Evolutionary conservation across 768 basidiomycete genomes (phyloP), one percentile per base, ranked within the genome.

Genomic region (Phaffia tasmanica): DNA sequence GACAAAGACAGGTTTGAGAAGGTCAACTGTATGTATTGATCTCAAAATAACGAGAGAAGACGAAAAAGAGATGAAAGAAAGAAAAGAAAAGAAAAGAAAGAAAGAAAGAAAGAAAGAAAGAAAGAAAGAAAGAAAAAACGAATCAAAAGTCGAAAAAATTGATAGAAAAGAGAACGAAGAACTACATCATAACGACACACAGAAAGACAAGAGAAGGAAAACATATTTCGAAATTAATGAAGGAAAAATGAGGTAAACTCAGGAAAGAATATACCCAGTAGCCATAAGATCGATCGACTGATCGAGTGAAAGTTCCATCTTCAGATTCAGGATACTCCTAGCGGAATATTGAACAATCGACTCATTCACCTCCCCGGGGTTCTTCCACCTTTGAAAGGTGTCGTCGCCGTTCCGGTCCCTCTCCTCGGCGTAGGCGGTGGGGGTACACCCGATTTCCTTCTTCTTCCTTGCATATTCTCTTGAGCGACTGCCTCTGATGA

Each of bases 401-500:
- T 64, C 54, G 63, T 49, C 21, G 54, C 63, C 5, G 63, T 57
- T n/a, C 29, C 46, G 4, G 32, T 19, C 16, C 61, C 55, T 47
- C 63, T 42, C 57, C 63, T 56, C 0, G 63, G 63, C 42, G 63
- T 64, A n/a, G 55, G 55, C 42, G 63, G 63, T 35, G 63, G 63
- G 35, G 35, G 35, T 42, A 42, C 35, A 42, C 35, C 35, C 4
- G 35, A 42, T 42, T 42, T 42, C 11, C 35, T 42, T 5, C 35
- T 11, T 42, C 35, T 42, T 42, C 35, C 35, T 42, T 4, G 35
- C 11, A 42, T 5, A 42, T 5, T 11, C 11, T 42, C 35, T 11
- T 42, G 35, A 5, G 35, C 35, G 11, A 42, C 35, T 11, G 35
- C 35, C 4, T 42, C 35, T 42, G 35, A 42, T 42, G 35, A 42